Conservation (phyloP, 2,329 filamentous ascomycete species). For the Aspergillus sp. region DNA sequence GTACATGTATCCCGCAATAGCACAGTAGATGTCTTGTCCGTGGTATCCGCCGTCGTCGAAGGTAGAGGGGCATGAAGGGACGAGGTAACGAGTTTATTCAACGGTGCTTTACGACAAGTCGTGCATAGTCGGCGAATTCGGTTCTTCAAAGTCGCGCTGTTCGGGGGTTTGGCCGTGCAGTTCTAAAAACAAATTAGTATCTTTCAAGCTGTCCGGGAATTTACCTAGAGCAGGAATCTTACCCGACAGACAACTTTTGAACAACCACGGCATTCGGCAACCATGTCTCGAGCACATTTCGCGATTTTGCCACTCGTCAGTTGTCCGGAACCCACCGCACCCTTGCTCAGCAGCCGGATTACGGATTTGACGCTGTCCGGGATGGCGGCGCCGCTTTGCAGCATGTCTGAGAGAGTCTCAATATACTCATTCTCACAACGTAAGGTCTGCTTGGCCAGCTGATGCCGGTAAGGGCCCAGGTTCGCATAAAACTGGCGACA, state of each 20-base stretch:
- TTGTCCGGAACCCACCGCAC: constrained; percentile 32
- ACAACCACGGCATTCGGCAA: constrained; percentile 78
- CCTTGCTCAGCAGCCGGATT: constrained; percentile 29
- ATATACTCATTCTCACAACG: constrained; percentile 73
- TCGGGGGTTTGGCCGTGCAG: constrained; percentile 81
- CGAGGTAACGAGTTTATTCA: constrained; percentile 40
- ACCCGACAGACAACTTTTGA: constrained; percentile 78
- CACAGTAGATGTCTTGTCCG: constrained; percentile 49
- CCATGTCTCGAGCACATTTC: constrained; percentile 82
- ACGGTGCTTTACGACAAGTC: constrained; percentile 70
- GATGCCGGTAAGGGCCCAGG: constrained; percentile 73
- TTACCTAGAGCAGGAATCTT: constrained; percentile 33
- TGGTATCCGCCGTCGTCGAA: constrained; percentile 24
- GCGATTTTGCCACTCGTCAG: constrained; percentile 68
- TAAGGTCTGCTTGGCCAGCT: constrained; percentile 72
- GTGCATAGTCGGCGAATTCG: constrained; percentile 80
- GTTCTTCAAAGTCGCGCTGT: constrained; percentile 64
- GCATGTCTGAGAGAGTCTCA: constrained; percentile 36
- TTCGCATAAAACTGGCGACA: constrained; percentile 77
- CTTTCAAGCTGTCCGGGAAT: background rate
- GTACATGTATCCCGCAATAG: constrained; percentile 58
- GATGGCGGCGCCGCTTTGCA: constrained; percentile 44
- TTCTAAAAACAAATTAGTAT: constrained; percentile 59
- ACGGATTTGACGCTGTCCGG: constrained; percentile 34
- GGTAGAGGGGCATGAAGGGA: constrained; percentile 31